Conservation (phyloP, 352 stramenopile genomes). For the Phytophthora foliorum region DNA sequence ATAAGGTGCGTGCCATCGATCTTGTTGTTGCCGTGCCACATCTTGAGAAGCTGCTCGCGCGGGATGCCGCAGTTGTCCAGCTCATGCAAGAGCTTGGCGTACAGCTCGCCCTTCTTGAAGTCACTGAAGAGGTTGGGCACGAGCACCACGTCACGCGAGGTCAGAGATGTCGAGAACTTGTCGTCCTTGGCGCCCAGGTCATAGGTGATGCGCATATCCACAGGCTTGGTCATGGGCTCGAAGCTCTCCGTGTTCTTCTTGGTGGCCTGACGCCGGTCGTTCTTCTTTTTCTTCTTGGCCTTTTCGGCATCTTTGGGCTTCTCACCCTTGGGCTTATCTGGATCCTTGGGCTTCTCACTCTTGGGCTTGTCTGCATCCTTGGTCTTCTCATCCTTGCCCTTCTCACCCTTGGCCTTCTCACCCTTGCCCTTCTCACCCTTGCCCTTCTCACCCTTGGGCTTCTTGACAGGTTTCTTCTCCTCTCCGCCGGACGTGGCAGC, state of each 20-base stretch:
- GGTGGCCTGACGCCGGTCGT: slow-evolving; percentile 38
- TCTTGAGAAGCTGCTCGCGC: slow-evolving; percentile 73
- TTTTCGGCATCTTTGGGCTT: slow-evolving; percentile 31
- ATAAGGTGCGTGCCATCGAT: slow-evolving; percentile 95
- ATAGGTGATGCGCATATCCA: slow-evolving; percentile 79
- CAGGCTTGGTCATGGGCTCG: slow-evolving; percentile 70
- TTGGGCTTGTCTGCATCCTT: slow-evolving; percentile 26
- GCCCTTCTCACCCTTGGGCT: slow-evolving; percentile 12
- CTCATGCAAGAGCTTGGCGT: slow-evolving; percentile 72
- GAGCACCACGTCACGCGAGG: slow-evolving; percentile 71
- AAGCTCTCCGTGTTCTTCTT: slow-evolving; percentile 89
- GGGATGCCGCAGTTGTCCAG: slow-evolving; percentile 76
- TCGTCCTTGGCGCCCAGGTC: slow-evolving; percentile 65
- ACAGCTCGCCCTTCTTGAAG: slow-evolving; percentile 78
- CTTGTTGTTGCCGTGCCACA: slow-evolving; percentile 90
- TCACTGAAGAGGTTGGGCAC: slow-evolving; percentile 82
- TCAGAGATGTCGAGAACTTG: slow-evolving; percentile 68
- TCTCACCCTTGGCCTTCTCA: slow-evolving; percentile 23
- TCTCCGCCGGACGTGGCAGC: slow-evolving; percentile 4
- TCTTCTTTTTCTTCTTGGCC: slow-evolving; percentile 55
- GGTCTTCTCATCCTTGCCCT: slow-evolving; percentile 30
- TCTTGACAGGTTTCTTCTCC: slow-evolving; percentile 35
- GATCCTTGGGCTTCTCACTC: slow-evolving; percentile 25
- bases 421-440: slow-evolving; percentile 28
- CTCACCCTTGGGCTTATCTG: slow-evolving; percentile 21